Base-by-base conservation (phyloP, 129 eudicot genomes). In the Lactuca saligna region DNA sequence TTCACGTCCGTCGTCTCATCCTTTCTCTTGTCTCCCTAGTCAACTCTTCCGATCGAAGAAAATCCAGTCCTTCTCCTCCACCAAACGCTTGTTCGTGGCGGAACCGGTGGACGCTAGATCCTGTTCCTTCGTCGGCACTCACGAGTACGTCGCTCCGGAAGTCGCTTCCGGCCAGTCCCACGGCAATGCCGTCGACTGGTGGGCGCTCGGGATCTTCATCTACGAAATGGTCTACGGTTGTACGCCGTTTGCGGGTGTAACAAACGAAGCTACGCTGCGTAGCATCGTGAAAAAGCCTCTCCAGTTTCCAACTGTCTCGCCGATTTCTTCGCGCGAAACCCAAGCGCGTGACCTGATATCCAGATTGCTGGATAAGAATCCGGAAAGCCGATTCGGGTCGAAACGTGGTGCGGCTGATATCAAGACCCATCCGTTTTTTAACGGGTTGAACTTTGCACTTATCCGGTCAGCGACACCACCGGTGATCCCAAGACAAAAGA, bases 101-200 rank as follows among this genome's bases (percentile, higher is more conserved):
- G 98, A 92, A 63, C 98, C 98, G 77, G 88, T 92, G 0, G 11
- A 83, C 13, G 98, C 98, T 9, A 75, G 95, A 20, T 92, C 98
- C 0, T 84, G 95, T 13, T 92, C 98, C 2, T 92, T 92, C 42
- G 98, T 92, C 0, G 98, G 98, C 42, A 92, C 98, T 4, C 98
- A 92, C 68, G 98, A 92, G 66, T 92, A 92, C 85, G 95, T 92
- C 78, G 75, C 98, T 0, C 96, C 98, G 8, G 98, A 92, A 78
- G 98, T 92, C 29, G 98, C 98, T 1, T 77, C 95, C 34, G 96
- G 96, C 5, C 46, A 78, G 57, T 83, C 95, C 64, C 98, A 92
- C 75, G 98, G 98, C 4, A 92, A 78, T 17, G 89, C 98, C 8
- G 98, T 92, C 17, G 98, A 92, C 71, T 92, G 98, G 98, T 92